Conservation (phyloP, 495 filamentous ascomycete species). For the Penicillium riverlandense region DNA sequence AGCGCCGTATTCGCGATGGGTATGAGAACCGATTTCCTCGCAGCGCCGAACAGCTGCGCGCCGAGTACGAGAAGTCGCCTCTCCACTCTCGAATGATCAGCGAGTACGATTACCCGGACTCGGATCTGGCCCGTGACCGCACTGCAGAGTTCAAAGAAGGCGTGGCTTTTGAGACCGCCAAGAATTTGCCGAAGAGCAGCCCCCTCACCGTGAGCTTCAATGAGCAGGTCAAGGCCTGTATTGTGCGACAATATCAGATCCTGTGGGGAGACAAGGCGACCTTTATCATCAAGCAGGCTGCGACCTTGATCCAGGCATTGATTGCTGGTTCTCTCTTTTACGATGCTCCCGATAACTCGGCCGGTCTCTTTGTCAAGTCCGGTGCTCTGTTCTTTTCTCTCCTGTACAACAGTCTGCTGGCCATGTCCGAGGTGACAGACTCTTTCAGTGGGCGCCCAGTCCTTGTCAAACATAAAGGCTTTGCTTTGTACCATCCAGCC, state of each 20-base stretch:
- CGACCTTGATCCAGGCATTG: constrained; percentile 31
- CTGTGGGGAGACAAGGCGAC: constrained; percentile 54
- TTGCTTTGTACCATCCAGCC: constrained; percentile 68
- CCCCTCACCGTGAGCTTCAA: constrained; percentile 52
- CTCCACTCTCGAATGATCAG: constrained; percentile 25
- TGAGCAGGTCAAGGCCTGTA: constrained; percentile 50
- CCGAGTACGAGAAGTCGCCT: constrained; percentile 31
- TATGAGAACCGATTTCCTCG: constrained; percentile 39
- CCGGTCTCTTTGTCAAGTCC: constrained; percentile 45
- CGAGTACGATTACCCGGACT: constrained; percentile 46
- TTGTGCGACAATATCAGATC: constrained; percentile 49
- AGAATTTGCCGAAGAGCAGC: constrained; percentile 31
- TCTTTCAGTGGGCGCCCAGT: constrained; percentile 65
- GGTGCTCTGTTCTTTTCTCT: constrained; percentile 65
- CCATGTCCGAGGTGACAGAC: constrained; percentile 63
- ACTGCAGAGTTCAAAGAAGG: constrained; percentile 44
- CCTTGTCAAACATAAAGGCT: constrained; percentile 67
- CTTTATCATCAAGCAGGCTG: constrained; percentile 51
- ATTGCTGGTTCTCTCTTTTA: constrained; percentile 39
- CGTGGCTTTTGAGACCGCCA: constrained; percentile 37
- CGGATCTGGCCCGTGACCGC: constrained; percentile 30
- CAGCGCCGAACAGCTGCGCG: constrained; percentile 33
- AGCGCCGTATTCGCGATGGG: constrained; percentile 53
- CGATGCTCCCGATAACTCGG: constrained; percentile 25
- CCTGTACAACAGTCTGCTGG: constrained; percentile 65